Evolutionary conservation across 179 eudicot species (phyloP).

Genomic region (Silene coronaria): DNA sequence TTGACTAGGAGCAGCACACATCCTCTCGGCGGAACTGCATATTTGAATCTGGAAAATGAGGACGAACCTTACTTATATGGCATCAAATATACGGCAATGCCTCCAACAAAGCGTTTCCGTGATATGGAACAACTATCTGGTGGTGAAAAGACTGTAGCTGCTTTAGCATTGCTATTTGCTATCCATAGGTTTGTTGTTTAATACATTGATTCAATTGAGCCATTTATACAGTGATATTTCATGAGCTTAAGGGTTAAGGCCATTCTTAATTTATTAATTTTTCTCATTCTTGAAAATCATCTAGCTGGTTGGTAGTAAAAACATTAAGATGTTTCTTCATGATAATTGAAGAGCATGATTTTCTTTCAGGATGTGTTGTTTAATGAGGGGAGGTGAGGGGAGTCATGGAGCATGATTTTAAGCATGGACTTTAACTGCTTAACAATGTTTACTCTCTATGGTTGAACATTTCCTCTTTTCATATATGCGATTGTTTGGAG

Average conservation of each 20-base stretch:
- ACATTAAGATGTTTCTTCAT: neutral
- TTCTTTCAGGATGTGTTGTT: neutral
- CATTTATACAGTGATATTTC: neutral
- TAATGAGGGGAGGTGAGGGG: neutral
- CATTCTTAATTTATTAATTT: too few species aligned
- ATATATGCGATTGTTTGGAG: neutral
- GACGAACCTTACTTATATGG: slow-evolving; percentile 93
- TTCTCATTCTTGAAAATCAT: neutral
- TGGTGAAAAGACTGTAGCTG: slow-evolving; percentile 99
- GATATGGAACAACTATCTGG: slow-evolving; percentile 98
- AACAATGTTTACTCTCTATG: neutral
- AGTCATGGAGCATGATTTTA: neutral
- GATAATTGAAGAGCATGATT: neutral
- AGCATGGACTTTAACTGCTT: neutral
- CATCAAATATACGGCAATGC: slow-evolving; percentile 90
- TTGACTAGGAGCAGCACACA: slow-evolving; percentile 84
- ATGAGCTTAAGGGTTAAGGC: neutral
- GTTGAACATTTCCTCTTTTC: neutral
- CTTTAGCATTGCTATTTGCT: slow-evolving; percentile 89
- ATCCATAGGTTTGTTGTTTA: slow-evolving; percentile 70
- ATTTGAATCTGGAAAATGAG: slow-evolving; percentile 81
- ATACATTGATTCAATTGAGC: neutral
- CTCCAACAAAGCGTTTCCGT: slow-evolving; percentile 95
- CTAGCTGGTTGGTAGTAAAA: neutral
- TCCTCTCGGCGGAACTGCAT: slow-evolving; percentile 90